Base-by-base conservation (phyloP, 2,329 filamentous ascomycete genomes). In the Coniochaeta hoffmannii region DNA sequence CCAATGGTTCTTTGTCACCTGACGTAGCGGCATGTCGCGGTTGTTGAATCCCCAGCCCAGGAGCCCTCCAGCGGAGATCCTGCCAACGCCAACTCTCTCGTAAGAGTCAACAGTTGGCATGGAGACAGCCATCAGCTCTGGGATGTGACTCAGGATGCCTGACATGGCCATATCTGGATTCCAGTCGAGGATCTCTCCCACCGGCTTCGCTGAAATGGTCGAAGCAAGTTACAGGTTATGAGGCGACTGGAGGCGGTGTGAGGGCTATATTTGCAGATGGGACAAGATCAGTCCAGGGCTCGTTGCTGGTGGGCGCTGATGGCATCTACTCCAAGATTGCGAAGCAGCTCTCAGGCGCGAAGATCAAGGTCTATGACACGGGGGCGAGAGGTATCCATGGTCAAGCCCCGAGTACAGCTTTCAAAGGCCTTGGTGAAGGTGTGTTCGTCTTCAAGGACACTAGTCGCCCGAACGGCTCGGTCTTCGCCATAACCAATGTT, bases 341-440 rank as follows among this genome's bases (percentile, higher is more conserved):
- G 0, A 78, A 75, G 61, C 83, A 87, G 67, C 69, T 86, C 4
- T 83, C 80, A 0, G 70, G 71, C 4, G 82, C 81, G 1, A 76
- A 69, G 51, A 65, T 86, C 49, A 86, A 84, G 65, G 77, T 83
- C 4, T 87, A 79, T 63, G 84, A 87, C 60, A 81, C 82, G 0
- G 83, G 83, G 3, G 79, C 83, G 0, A 68, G 83, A 50, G 82
- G 83, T 1, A 86, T 87, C 24, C 84, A 87, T 60, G 85, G 84
- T 0, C 82, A 86, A 64, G 82, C 85, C 8, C 81, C 82, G 0
- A 82, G 77, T 0, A 75, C 77, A 0, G 82, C 83, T 0, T 87
- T 86, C 71, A 80, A 78, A 57, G 75, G 67, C 0, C 71, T 87
- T 1, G 83, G 83, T 1, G 83, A 87, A 65, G 84, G 85, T 1